A percentile compares a stretch with the other conserved stretches of the same genome.
phyloP scores from a whole-genome alignment of 2,329 filamentous ascomycete species.

The Neonectria sp. region DNA sequence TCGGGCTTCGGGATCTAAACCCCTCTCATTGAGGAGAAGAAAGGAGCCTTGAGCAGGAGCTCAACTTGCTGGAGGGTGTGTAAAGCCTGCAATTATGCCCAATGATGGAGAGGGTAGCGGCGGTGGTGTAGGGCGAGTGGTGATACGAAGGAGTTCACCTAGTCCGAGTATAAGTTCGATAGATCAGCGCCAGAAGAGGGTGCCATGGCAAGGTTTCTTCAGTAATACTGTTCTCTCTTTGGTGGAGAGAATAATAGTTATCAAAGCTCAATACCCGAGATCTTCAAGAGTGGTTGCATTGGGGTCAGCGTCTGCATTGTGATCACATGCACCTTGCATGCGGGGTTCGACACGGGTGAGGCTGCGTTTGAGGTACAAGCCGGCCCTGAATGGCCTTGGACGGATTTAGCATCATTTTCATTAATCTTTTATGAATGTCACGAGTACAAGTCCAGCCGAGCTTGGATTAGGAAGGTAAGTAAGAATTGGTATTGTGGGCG shows the following conservation, averaged over 20 bases:
- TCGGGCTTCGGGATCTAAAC: slow-evolving; percentile 30
- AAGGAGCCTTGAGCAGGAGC: background rate
- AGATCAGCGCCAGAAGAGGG: background rate
- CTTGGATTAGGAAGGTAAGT: slow-evolving; percentile 1
- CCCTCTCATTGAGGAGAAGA: slow-evolving; percentile 2
- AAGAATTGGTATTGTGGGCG: background rate
- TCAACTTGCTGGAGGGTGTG: slow-evolving; percentile 10
- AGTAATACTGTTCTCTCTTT: slow-evolving; percentile 11
- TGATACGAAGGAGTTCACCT: background rate
- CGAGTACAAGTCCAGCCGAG: background rate
- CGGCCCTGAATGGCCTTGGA: background rate
- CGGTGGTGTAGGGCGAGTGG: slow-evolving; percentile 27
- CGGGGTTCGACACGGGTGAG: slow-evolving; percentile 2
- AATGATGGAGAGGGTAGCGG: background rate
- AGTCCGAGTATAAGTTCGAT: background rate
- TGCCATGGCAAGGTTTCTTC: background rate
- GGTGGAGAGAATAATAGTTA: slow-evolving; percentile 2
- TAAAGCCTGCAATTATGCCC: background rate
- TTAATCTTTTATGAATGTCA: background rate
- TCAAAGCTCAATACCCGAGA: slow-evolving; percentile 9
- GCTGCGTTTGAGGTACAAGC: background rate
- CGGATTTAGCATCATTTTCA: background rate
- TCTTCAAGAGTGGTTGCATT: slow-evolving; percentile 11
- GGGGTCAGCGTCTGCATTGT: slow-evolving; percentile 16
- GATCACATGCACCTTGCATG: slow-evolving; percentile 20